Base-by-base conservation (phyloP, 371 early-diverging fungal species). In the Actinomortierella wolfii region DNA sequence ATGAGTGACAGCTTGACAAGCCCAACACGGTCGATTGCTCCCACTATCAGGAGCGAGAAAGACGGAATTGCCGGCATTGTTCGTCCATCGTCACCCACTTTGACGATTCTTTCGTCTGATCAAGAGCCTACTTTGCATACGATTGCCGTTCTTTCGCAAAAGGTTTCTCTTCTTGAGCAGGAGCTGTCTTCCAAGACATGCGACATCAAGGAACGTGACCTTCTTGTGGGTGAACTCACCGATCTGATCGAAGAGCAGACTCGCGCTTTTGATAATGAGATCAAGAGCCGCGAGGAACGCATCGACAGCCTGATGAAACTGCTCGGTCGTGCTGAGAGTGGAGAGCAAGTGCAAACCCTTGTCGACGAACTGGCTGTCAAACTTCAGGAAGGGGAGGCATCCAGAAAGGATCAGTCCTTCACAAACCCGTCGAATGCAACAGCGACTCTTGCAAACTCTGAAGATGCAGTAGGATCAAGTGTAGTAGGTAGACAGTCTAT, bases 161-260 rank as follows among this genome's bases (percentile, higher is more conserved):
- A 71, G 50, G 66, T 71, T 0, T 71, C 67, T 13, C 59, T 71
- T 3, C 59, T 71, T 1, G 73, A 71, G 44, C 73, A 66, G 28
- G 73, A 71, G 42, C 45, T 71, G 7, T 61, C 66, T 13, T 66
- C 73, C 62, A 71, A 62, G 53, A 59, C 62, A 0, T 71, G 62
- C 26, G 73, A 71, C 39, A 66, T 66, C 57, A 65, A 50, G 28
- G 73, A 71, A 29, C 61, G 73, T n/a, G 73, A 71, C 40, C 57
- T 71, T 17, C 62, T 71, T 28, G 73, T 71, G 15, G 44, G 59
- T 13, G 73, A 71, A 39, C 66, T 71, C 26, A 52, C 66, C 1
- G 73, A 66, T 1, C 40, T 71, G 54, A 71, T 71, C 17, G 58
- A 71, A 20, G 62, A 62, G 8, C 66, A 71, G 41, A 61, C 66